phyloP scores from a whole-genome alignment of 768 basidiomycete species.

The Imleria badia region DNA sequence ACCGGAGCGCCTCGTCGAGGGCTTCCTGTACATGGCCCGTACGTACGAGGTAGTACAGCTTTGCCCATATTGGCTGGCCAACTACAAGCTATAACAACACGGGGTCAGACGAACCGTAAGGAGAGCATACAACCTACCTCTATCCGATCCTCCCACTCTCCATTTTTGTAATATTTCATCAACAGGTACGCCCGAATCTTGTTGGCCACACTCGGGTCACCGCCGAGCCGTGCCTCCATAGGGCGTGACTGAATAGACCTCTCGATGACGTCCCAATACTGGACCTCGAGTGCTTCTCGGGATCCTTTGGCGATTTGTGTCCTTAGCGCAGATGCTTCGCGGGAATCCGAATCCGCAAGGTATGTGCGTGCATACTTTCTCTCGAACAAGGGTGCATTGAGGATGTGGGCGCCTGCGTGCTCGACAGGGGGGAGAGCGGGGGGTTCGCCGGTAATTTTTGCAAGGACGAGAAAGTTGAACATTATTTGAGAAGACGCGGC shows the following conservation, averaged over 20 bases:
- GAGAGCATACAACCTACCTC: constrained; percentile 55
- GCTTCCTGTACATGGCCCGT: constrained; percentile 84
- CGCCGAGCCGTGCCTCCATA: constrained; percentile 83
- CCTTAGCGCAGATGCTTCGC: constrained; percentile 64
- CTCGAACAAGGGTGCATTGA: constrained; percentile 77
- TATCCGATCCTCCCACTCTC: constrained; percentile 82
- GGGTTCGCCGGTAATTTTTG: constrained; percentile 76
- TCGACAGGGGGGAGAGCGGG: constrained; percentile 73
- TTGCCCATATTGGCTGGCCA: constrained; percentile 90
- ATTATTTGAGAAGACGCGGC: constrained; percentile 57
- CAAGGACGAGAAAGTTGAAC: constrained; percentile 69
- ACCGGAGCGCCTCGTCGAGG: constrained; percentile 66
- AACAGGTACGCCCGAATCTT: constrained; percentile 86
- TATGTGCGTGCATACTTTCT: constrained; percentile 83
- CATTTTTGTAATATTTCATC: constrained; percentile 76
- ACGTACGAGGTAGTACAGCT: constrained; percentile 88
- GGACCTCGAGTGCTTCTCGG: constrained; percentile 80
- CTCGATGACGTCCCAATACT: constrained; percentile 84
- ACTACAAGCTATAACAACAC: constrained; percentile 62
- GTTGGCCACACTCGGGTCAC: constrained; percentile 87
- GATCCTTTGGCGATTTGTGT: constrained; percentile 77
- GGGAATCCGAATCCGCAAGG: constrained; percentile 60
- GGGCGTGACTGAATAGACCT: constrained; percentile 79
- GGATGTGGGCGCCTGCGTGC: constrained; percentile 78
- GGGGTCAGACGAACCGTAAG: not conserved